Evolutionary conservation across 2,329 filamentous ascomycete species (phyloP), one percentile per base, ranked within the genome.

Genomic region (Arthrobotrys sphaeroides): DNA sequence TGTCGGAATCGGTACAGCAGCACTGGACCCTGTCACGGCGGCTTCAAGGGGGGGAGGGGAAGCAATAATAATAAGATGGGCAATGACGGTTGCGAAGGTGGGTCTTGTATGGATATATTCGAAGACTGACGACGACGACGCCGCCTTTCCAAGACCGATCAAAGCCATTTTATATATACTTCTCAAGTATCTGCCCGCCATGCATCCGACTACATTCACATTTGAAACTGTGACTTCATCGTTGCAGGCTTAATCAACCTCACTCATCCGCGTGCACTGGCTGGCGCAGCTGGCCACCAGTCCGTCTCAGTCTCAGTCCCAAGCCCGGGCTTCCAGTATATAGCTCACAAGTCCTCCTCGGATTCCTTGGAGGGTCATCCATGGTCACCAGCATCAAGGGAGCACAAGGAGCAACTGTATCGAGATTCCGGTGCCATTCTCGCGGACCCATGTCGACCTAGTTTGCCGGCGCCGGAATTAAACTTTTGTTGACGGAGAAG

Each of bases 391-490:
- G 5, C 5, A 31, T 31, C 51, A 38, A 38, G 51, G 51, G 51
- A 55, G 31, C 51, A 55, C 51, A 36, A 53, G 26, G 24, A 53
- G 22, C 31, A 36, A 49, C 40, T 31, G 38, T 57, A 75, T 65
- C 72, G 49, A 69, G 64, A 75, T 69, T n/a, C 64, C 64, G 40
- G 49, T 43, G 24, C 72, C 70, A 47, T 59, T 51, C 57, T 75
- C 64, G 31, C 55, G 47, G 57, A 16, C 72, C 64, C 26, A 28
- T 61, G 53, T 66, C 53, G 38, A 43, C 43, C 43, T 75, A 69
- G 64, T 20, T 55, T 74, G 64, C 40, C 72, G 72, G 72, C 66
- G 64, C 40, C 72, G 72, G 72, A 69, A 69, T 75, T 75, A 69
- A 75, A 59, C 47, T 65, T 69, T 60, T 24, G 20, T 55, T 59